Conservation (phyloP, 1,284 basidiomycete genomes). For the Golubevia sp. region DNA sequence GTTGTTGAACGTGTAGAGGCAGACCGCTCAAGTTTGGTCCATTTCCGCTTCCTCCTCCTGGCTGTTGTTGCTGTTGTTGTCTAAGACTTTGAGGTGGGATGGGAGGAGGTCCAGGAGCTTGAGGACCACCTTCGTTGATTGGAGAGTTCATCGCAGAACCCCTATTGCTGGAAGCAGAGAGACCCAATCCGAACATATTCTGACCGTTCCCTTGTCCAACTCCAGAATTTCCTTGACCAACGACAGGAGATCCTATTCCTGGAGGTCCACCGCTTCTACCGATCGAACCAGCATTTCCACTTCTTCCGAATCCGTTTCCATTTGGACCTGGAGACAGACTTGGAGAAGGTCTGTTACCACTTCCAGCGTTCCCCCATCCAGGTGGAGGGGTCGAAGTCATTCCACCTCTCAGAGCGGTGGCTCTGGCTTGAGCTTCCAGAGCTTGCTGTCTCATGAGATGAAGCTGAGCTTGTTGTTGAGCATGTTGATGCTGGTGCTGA, state of each 20-base stretch:
- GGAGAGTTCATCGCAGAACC: neutral
- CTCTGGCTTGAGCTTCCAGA: neutral
- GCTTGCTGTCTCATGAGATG: neutral
- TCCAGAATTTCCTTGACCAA: too few species aligned
- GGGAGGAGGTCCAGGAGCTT: neutral
- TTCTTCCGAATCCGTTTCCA: neutral
- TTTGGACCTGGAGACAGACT: neutral
- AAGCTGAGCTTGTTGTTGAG: conserved; percentile 2
- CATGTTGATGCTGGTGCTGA: neutral
- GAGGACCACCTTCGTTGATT: neutral
- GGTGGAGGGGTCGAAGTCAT: neutral
- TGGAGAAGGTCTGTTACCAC: neutral
- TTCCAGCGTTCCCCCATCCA: neutral
- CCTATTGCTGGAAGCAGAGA: neutral
- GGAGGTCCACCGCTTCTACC: neutral
- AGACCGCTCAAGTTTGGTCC: conserved; percentile 8
- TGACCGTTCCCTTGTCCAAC: too few species aligned
- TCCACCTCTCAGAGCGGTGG: neutral
- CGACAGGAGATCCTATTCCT: neutral
- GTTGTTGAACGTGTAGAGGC: conserved; percentile 47
- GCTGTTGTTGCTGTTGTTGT: neutral
- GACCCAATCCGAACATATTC: neutral
- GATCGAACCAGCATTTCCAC: neutral
- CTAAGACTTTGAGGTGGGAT: neutral
- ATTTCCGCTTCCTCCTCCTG: neutral